A percentile compares a stretch with the other conserved stretches of the same genome.
phyloP scores from a whole-genome alignment of 2,329 filamentous ascomycete genomes.

The Magnaporthiopsis incrustans region DNA sequence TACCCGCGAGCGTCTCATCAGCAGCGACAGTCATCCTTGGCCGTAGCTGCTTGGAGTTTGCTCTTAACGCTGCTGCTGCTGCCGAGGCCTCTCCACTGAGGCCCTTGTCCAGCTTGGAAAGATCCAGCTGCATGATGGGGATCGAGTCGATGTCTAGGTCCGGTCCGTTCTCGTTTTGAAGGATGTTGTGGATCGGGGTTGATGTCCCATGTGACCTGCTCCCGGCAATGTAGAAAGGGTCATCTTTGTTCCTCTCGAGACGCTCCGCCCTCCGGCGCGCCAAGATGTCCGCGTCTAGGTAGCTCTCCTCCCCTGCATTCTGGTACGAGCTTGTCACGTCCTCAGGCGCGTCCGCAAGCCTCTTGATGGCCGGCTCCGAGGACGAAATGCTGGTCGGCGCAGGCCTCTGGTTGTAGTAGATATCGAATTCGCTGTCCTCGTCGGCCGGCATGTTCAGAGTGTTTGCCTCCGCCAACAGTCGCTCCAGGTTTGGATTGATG shows the following conservation, averaged over 20 bases:
- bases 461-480: constrained; percentile 55
- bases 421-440: constrained; percentile 59
- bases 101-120: constrained; percentile 45
- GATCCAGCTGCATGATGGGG: constrained; percentile 86
- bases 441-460: constrained; percentile 38
- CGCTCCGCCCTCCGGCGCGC: constrained; percentile 70
- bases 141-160: constrained; percentile 90
- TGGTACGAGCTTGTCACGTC: constrained; percentile 48
- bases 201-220: constrained; percentile 49
- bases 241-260: constrained; percentile 75
- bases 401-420: constrained; percentile 53
- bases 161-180: constrained; percentile 63
- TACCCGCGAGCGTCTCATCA: constrained; percentile 61
- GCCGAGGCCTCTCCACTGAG: constrained; percentile 18
- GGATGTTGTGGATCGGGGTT: constrained; percentile 72
- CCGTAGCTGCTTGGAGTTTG: constrained; percentile 36
- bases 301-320: constrained; percentile 51
- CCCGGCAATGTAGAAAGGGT: constrained; percentile 80
- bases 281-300: constrained; percentile 64
- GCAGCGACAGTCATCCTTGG: constrained; percentile 56
- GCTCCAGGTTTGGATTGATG: constrained; percentile 67
- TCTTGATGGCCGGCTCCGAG: constrained; percentile 45
- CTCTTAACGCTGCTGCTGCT: constrained; percentile 17
- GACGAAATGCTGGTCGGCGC: constrained; percentile 44
- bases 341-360: constrained; percentile 37